These are phyloP conservation scores for Pleurotus cornucopiae DNA, from an alignment of 768 basidiomycete species.

Conservation along the genomic window DNA sequence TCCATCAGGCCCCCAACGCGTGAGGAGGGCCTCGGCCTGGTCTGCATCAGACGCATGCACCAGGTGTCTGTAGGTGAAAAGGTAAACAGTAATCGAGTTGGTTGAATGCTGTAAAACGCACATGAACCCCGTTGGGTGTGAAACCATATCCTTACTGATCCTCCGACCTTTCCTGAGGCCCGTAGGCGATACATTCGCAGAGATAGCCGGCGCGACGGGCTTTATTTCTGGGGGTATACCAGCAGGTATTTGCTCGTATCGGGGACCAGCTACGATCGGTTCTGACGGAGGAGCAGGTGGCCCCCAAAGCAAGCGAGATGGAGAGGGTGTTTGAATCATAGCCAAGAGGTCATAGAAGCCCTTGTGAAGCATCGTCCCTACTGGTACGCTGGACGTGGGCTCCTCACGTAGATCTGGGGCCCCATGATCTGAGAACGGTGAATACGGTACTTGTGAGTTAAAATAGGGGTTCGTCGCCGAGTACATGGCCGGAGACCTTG, in stretches of 20 bases:
- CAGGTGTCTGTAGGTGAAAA: constrained; percentile 57
- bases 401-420: constrained; percentile 37
- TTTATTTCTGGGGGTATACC: constrained; percentile 22
- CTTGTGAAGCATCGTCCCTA: constrained; percentile 76
- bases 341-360: constrained; percentile 87
- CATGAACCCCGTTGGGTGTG: constrained; percentile 79
- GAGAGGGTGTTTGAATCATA: constrained; percentile 69
- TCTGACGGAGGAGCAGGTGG: constrained; percentile 30
- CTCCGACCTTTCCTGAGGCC: constrained; percentile 50
- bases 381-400: constrained; percentile 48
- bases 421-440: constrained; percentile 31
- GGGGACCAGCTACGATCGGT: constrained; percentile 55
- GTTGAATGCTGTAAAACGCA: constrained; percentile 38
- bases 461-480: constrained; percentile 31
- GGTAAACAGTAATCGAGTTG: constrained; percentile 11
- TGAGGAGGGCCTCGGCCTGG: constrained; percentile 82
- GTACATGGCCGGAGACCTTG: constrained; percentile 22
- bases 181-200: constrained; percentile 16
- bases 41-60: constrained; percentile 90
- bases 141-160: constrained; percentile 88
- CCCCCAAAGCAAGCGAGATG: constrained; percentile 64
- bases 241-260: constrained; percentile 56
- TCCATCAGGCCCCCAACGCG: constrained; percentile 86
- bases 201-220: background rate
- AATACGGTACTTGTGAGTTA: constrained; percentile 29